A percentile compares a stretch with the other conserved stretches of the same genome.
Conservation (phyloP, 108 stramenopile genomes). For the Skeletonema menzelii region DNA sequence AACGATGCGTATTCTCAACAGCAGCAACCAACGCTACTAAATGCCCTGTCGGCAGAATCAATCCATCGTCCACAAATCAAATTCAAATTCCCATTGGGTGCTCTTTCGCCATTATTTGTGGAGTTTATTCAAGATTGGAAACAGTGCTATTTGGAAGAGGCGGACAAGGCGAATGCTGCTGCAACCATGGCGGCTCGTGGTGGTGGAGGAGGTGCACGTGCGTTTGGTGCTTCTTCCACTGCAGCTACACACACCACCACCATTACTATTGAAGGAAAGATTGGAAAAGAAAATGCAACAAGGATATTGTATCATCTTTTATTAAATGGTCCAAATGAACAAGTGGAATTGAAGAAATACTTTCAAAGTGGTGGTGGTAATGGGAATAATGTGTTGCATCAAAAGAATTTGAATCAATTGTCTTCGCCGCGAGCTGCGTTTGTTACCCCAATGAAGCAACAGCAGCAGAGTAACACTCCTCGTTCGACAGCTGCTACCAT, state of each 20-base stretch:
- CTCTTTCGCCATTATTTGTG: background rate
- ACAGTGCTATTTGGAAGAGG: constrained; percentile 16
- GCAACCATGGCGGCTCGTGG: background rate
- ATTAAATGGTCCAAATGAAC: constrained; percentile 4
- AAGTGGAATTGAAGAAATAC: constrained; percentile 14
- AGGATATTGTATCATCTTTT: constrained; percentile 21
- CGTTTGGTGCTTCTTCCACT: background rate
- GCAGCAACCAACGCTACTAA: constrained; percentile 58
- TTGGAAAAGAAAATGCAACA: constrained; percentile 42
- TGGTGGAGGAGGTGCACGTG: background rate
- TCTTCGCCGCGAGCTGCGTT: constrained; percentile 5
- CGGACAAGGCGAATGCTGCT: background rate
- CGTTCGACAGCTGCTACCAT: background rate
- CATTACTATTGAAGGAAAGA: constrained; percentile 1
- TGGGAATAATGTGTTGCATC: constrained; percentile 1
- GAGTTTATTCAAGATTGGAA: constrained; percentile 29
- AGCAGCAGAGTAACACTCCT: background rate
- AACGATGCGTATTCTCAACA: background rate
- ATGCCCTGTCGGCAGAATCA: constrained; percentile 67
- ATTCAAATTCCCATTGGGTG: constrained; percentile 55
- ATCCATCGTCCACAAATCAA: constrained; percentile 62
- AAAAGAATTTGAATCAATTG: constrained; percentile 7
- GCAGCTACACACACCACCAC: background rate
- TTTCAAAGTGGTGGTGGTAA: constrained; percentile 12
- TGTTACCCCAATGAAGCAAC: background rate